Conservation (phyloP, 208 protist species). For the Trypanosoma scelopori region DNA sequence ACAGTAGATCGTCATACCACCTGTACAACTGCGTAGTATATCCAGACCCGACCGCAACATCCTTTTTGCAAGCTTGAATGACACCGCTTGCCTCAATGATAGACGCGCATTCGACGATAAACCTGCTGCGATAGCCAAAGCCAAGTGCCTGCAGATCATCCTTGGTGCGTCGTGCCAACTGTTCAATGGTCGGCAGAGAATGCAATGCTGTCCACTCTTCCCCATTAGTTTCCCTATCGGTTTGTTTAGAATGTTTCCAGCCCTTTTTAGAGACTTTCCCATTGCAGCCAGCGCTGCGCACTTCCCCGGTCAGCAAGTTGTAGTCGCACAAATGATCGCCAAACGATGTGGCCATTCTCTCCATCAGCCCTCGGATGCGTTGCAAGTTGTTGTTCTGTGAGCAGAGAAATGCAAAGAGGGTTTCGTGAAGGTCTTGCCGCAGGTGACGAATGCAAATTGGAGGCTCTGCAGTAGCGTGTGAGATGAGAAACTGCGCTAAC, state of each 20-base stretch:
- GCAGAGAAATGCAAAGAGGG: slow-evolving; percentile 72
- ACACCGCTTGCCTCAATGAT: slow-evolving; percentile 28
- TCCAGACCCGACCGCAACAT: not conserved
- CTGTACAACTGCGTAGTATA: slow-evolving; percentile 16
- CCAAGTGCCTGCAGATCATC: slow-evolving; percentile 40
- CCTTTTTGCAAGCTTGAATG: not conserved
- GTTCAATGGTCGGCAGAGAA: slow-evolving; percentile 47
- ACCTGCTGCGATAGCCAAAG: slow-evolving; percentile 80
- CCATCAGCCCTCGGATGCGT: slow-evolving; percentile 67
- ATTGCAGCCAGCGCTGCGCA: not conserved
- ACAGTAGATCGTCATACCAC: slow-evolving; percentile 53
- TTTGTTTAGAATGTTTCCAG: not conserved
- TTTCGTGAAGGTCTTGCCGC: slow-evolving; percentile 74
- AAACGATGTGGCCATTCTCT: slow-evolving; percentile 40
- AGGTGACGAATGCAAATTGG: slow-evolving; percentile 50
- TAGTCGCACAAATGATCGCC: slow-evolving; percentile 61
- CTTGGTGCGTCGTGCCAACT: slow-evolving; percentile 39
- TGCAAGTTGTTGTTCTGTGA: slow-evolving; percentile 85
- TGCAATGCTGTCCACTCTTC: slow-evolving; percentile 41
- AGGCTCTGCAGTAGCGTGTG: not conserved
- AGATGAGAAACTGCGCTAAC: slow-evolving; percentile 39
- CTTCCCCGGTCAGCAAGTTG: slow-evolving; percentile 34
- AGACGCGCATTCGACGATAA: slow-evolving; percentile 40
- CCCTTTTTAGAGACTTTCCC: not conserved
- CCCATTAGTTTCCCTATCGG: not conserved